These are phyloP conservation scores for Arthrobotrys entomopaga DNA, from an alignment of 2,329 filamentous ascomycete genomes.

Conservation along the genomic window DNA sequence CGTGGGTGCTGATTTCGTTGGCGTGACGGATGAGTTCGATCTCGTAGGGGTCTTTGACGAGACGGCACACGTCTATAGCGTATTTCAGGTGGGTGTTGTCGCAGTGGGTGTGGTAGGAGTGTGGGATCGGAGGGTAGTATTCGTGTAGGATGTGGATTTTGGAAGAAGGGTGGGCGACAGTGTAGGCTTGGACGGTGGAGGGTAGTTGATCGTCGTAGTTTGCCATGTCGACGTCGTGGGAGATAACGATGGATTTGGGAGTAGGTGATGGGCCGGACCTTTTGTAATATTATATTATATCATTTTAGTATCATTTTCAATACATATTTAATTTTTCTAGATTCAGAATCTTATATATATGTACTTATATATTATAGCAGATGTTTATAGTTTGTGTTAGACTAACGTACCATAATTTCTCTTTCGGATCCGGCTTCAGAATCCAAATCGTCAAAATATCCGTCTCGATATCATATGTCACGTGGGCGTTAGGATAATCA, in stretches of 20 bases:
- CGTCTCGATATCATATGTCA: constrained; percentile 69
- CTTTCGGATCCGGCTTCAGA: constrained; percentile 57
- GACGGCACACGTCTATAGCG: constrained; percentile 81
- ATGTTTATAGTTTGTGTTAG: no score
- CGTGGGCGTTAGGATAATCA: constrained; percentile 67
- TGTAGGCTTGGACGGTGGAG: constrained; percentile 60
- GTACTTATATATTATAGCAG: not conserved
- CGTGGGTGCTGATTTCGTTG: constrained; percentile 79
- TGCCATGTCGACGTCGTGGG: constrained; percentile 77
- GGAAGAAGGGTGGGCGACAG: constrained; percentile 55
- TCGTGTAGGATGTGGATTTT: constrained; percentile 56
- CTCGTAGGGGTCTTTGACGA: constrained; percentile 87
- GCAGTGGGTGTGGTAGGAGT: constrained; percentile 59
- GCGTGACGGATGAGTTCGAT: constrained; percentile 82
- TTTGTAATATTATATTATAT: not conserved
- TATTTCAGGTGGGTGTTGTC: constrained; percentile 69
- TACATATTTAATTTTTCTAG: not conserved
- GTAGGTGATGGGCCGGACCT: constrained; percentile 52
- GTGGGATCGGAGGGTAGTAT: constrained; percentile 51
- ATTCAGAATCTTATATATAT: not conserved
- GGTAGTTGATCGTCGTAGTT: constrained; percentile 67
- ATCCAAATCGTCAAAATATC: constrained; percentile 75
- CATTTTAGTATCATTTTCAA: constrained; percentile 8
- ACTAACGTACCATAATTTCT: constrained; percentile 43
- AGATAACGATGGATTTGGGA: constrained; percentile 57